Conservation (phyloP, 2,329 filamentous ascomycete genomes). For the Aureobasidium sp. region DNA sequence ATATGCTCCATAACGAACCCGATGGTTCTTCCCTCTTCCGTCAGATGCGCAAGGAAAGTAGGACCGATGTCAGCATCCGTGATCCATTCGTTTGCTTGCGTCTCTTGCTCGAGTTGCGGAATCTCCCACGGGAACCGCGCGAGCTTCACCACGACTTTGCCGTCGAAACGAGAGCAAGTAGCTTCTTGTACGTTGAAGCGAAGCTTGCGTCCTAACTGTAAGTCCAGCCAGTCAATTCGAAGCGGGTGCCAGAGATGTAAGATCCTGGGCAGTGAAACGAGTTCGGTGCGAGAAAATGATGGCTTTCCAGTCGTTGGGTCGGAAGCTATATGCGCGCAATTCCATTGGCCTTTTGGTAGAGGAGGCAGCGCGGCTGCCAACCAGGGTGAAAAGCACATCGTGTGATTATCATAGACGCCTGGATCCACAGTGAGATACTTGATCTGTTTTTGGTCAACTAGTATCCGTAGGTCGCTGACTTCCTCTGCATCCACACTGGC, state of each 20-base stretch:
- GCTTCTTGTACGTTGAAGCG: conserved; percentile 20
- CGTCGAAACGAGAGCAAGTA: not conserved
- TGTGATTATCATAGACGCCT: conserved; percentile 28
- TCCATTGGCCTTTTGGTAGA: conserved; percentile 38
- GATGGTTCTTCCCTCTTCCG: conserved; percentile 34
- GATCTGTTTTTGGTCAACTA: conserved; percentile 32
- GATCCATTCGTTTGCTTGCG: conserved; percentile 33
- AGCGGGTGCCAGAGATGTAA: conserved; percentile 31
- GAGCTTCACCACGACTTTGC: conserved; percentile 31
- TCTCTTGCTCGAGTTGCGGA: conserved; percentile 32
- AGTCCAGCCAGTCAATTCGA: conserved; percentile 31
- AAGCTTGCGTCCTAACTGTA: conserved; percentile 19
- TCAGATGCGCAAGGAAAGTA: conserved; percentile 34
- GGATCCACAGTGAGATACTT: conserved; percentile 38
- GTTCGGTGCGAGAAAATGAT: not conserved
- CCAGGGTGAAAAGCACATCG: conserved; percentile 30
- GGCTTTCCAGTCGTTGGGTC: conserved; percentile 23
- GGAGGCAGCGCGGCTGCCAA: conserved; percentile 32
- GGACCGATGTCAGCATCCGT: conserved; percentile 31
- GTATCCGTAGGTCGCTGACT: conserved; percentile 33
- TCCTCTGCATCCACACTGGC: conserved; percentile 18
- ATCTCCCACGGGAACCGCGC: conserved; percentile 36
- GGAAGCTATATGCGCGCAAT: conserved; percentile 31
- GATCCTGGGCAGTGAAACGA: conserved; percentile 21
- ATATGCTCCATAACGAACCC: conserved; percentile 34